Evolutionary conservation across 768 basidiomycete genomes (phyloP), one percentile per base, ranked within the genome.

Genomic region (Podaxis mareebaensis): DNA sequence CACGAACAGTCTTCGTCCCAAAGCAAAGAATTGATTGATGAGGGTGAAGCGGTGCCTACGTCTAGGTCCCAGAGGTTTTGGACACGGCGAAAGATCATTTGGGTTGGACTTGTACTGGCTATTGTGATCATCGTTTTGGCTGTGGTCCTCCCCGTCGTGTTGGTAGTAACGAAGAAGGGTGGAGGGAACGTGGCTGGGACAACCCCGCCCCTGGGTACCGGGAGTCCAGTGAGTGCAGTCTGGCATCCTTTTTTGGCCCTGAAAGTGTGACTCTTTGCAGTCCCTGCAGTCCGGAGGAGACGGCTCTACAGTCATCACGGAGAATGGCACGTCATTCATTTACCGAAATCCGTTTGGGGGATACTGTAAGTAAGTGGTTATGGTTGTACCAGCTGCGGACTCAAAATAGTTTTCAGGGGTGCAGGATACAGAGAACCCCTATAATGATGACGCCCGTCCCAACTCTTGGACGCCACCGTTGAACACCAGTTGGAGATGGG

Each of bases 391-490:
- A 20, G 20, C 15, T 22, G 33, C n/a, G 42, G 53, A 44, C 53
- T 52, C 36, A 51, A 56, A 55, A 22, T 53, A 56, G 20, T 46
- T 49, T 40, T 1, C 59, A 87, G 86, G 84, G 86, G 79, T 84
- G 0, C 72, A 77, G 71, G 84, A 91, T 71, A 84, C 85, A 4
- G 76, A 79, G 7, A 75, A 89, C 71, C 89, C 91, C 4, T 91
- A 85, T 79, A 87, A 85, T 75, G 81, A 88, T 70, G 75, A 81
- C 40, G 92, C 92, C 4, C 78, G 77, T 60, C 80, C 87, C 2
- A 90, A 93, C 69, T 84, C 81, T 2, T 93, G 88, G 85, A 87
- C 88, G 3, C 91, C 91, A 2, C 80, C 88, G 0, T 73, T 95
- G 22, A 89, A 88, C 72, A 78, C 85, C 56, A 79, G 77, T 13